Base-by-base conservation (phyloP, 2,329 filamentous ascomycete genomes). In the Fusarium pseudocircinatum region DNA sequence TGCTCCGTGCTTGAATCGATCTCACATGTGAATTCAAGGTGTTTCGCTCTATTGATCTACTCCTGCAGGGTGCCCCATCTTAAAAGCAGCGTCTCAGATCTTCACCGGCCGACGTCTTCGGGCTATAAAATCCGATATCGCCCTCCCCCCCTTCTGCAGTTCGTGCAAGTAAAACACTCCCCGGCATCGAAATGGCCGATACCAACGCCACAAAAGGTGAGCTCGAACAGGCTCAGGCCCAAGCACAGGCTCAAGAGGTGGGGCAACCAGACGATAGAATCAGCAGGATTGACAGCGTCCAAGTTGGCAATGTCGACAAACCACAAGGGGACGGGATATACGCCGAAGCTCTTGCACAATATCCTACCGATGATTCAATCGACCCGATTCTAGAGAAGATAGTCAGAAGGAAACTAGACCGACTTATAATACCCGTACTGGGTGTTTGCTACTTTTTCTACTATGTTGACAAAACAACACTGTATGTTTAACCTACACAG, bases 401-500 rank as follows among this genome's bases (percentile, higher is more conserved):
- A 26, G 64, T 84, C 7, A 61, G 78, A 18, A 80, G 82, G 46
- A 84, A 84, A 72, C 68, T 84, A 2, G 83, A 84, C 63, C 73
- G 76, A 44, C 77, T 80, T 6, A 83, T 84, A 13, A 69, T 84
- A 15, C 82, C 82, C 1, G 56, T 84, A 16, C 66, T 84, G 1
- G 81, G 82, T 8, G 77, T 84, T 16, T 84, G 82, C 66, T 84
- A 84, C 67, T 83, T 83, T 60, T 84, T 84, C 60, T 83, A 83
- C 60, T 83, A 79, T 50, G 79, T 80, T 24, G 79, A 81, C 40
- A 82, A 90, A 82, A 90, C 88, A 0, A 90, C 87, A 0, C 80
- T 90, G 36, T 76, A 69, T 44, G 70, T 54, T 18, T n/a, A 6
- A n/a, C 18, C 20, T 20, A 14, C 9, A 34, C 24, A 26, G 16